phyloP scores from a whole-genome alignment of 2,329 filamentous ascomycete genomes.

The Stagonosporopsis rhizophila region DNA sequence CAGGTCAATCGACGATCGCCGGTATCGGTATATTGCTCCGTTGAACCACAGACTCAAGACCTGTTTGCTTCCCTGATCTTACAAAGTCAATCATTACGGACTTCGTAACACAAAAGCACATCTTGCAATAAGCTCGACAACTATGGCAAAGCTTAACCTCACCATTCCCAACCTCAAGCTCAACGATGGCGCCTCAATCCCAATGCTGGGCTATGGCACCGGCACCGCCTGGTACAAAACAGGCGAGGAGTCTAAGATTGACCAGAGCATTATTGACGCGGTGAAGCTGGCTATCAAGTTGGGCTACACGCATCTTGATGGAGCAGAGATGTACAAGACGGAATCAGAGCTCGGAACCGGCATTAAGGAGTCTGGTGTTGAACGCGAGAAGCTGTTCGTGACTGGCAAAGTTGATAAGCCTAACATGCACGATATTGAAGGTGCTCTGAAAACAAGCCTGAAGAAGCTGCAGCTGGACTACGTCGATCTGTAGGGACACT shows the following conservation, averaged over 20 bases:
- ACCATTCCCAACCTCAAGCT: conserved; percentile 70
- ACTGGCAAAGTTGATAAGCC: conserved; percentile 63
- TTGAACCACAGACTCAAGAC: neutral
- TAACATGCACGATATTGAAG: conserved; percentile 63
- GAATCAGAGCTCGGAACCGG: conserved; percentile 58
- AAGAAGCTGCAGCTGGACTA: conserved; percentile 67
- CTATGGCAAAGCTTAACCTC: conserved; percentile 53
- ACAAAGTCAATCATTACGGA: too few relatives aligned
- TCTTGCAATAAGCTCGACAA: neutral
- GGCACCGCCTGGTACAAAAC: conserved; percentile 72
- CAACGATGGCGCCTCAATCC: conserved; percentile 76
- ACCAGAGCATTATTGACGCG: conserved; percentile 63
- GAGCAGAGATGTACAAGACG: conserved; percentile 69
- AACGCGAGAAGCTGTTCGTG: conserved; percentile 57
- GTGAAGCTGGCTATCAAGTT: conserved; percentile 69
- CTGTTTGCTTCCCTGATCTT: neutral
- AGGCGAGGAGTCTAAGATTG: conserved; percentile 58
- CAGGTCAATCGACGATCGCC: neutral
- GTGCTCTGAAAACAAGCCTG: conserved; percentile 62
- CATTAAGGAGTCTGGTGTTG: conserved; percentile 55
- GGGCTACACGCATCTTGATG: conserved; percentile 77
- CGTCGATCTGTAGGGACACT: conserved; percentile 64
- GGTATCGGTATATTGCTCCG: conserved; percentile 2
- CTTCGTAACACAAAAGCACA: neutral
- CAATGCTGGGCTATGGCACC: conserved; percentile 74